Conservation (phyloP, 2,329 filamentous ascomycete species). For the Aspergillus piperis region DNA sequence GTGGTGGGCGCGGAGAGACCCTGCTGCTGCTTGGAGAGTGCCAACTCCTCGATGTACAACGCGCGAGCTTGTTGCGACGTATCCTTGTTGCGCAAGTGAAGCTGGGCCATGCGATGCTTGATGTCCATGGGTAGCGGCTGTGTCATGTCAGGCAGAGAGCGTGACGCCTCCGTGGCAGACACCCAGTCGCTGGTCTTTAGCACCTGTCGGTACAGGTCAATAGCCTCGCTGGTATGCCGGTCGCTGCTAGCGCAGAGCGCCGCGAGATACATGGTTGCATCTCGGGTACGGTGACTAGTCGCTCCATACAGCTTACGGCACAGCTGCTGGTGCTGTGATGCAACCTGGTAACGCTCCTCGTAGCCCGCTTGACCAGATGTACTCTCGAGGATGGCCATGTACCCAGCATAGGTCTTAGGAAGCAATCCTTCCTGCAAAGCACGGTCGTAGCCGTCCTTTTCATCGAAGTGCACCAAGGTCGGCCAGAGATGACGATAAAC, state of each 20-base stretch:
- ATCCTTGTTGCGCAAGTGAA: slow-evolving; percentile 48
- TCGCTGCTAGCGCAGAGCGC: slow-evolving; percentile 50
- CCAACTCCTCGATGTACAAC: slow-evolving; percentile 47
- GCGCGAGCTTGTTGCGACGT: slow-evolving; percentile 41
- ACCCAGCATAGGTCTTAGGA: slow-evolving; percentile 51
- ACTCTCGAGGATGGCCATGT: slow-evolving; percentile 51
- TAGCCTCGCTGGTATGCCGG: slow-evolving; percentile 47
- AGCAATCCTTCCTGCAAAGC: slow-evolving; percentile 42
- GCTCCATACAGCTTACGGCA: slow-evolving; percentile 44
- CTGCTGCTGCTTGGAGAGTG: slow-evolving; percentile 45
- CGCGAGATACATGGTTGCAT: slow-evolving; percentile 44
- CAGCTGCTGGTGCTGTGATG: slow-evolving; percentile 52
- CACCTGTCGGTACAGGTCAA: slow-evolving; percentile 51
- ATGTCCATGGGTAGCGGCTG: slow-evolving; percentile 47
- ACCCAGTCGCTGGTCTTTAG: slow-evolving; percentile 44
- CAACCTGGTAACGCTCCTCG: slow-evolving; percentile 49
- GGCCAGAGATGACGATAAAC: slow-evolving; percentile 53
- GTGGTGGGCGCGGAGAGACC: slow-evolving; percentile 52
- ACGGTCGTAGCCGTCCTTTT: slow-evolving; percentile 42
- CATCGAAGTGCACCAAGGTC: slow-evolving; percentile 47
- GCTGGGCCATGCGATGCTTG: slow-evolving; percentile 53
- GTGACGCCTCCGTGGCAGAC: slow-evolving; percentile 32
- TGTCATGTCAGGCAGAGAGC: slow-evolving; percentile 34
- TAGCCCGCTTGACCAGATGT: slow-evolving; percentile 46
- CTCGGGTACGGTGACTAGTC: slow-evolving; percentile 39